Evolutionary conservation across 805 yeast genomes (phyloP).

Genomic region (Candida ulmi): DNA sequence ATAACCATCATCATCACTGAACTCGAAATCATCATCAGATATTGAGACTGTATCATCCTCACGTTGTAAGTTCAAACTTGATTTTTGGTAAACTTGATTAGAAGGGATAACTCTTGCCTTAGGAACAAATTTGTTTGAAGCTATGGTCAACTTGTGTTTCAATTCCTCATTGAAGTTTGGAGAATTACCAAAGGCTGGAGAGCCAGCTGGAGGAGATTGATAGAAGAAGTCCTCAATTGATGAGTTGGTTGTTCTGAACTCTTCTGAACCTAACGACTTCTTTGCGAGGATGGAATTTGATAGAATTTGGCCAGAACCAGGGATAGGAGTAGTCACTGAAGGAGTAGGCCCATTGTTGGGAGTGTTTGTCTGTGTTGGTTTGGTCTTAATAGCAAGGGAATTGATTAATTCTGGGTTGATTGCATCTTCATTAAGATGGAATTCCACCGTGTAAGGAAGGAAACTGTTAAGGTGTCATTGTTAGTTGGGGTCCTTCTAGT

Average conservation of each 20-base stretch:
- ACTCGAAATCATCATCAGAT: constrained; percentile 8
- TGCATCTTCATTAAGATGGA: constrained; percentile 27
- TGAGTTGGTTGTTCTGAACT: constrained; percentile 9
- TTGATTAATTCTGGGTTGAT: constrained; percentile 27
- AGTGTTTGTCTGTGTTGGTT: constrained; percentile 10
- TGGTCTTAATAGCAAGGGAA: constrained; percentile 12
- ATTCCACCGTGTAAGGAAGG: constrained; percentile 71
- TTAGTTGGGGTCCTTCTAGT: too few species aligned
- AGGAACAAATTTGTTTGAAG: constrained; percentile 30
- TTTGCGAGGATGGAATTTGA: constrained; percentile 2
- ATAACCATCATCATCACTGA: constrained; percentile 20
- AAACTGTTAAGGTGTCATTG: constrained; percentile 34
- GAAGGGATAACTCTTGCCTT: constrained; percentile 28
- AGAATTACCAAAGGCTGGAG: constrained; percentile 3
- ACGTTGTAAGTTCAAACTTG: constrained; percentile 3
- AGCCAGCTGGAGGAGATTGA: constrained; percentile 6
- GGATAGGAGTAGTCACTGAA: background rate
- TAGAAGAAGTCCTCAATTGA: constrained; percentile 24
- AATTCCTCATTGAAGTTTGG: constrained; percentile 8
- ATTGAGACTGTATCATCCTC: constrained; percentile 8
- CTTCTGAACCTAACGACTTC: constrained; percentile 2
- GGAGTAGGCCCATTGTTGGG: background rate
- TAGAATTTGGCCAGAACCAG: background rate
- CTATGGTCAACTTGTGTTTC: constrained; percentile 1
- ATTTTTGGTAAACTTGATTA: constrained; percentile 3